A percentile compares a stretch with the other conserved stretches of the same genome.
phyloP scores from a whole-genome alignment of 2,329 filamentous ascomycete species.

The Colletotrichum tamarilloi region DNA sequence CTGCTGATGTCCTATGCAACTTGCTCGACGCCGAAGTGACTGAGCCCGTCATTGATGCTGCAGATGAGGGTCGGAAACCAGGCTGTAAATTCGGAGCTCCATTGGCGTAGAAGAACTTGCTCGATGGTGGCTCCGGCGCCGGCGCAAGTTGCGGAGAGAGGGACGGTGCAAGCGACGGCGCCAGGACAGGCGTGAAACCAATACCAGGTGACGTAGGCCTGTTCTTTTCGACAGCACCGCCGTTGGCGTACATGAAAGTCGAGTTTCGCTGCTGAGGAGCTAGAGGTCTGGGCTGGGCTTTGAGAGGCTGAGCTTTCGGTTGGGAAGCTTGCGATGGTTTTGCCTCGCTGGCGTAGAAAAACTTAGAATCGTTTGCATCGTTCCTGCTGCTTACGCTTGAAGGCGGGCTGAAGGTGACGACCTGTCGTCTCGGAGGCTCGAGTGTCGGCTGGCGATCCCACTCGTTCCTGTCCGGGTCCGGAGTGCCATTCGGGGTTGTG shows the following conservation, averaged over 20 bases:
- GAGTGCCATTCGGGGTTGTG: constrained; percentile 73
- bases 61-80: constrained; percentile 47
- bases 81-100: constrained; percentile 64
- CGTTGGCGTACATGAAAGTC: constrained; percentile 70
- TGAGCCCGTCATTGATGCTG: constrained; percentile 55
- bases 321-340: constrained; percentile 47
- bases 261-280: constrained; percentile 57
- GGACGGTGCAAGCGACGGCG: constrained; percentile 42
- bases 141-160: constrained; percentile 49
- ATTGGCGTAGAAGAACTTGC: constrained; percentile 83
- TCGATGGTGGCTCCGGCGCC: constrained; percentile 53
- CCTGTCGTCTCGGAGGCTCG: constrained; percentile 40
- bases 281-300: constrained; percentile 41
- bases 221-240: constrained; percentile 51
- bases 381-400: constrained; percentile 43
- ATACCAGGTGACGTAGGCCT: constrained; percentile 45
- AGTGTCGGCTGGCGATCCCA: constrained; percentile 55
- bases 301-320: constrained; percentile 21
- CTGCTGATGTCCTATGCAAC: constrained; percentile 40
- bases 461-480: constrained; percentile 58
- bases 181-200: constrained; percentile 25
- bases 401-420: constrained; percentile 54
- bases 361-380: constrained; percentile 70
- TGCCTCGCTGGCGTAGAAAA: constrained; percentile 91
- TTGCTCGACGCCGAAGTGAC: constrained; percentile 58